Percentiles rank a stretch among this genome's conserved stretches.
These are phyloP conservation scores for Colletotrichum simmondsii DNA, from an alignment of 2,329 filamentous ascomycete species.

Conservation along the genomic window DNA sequence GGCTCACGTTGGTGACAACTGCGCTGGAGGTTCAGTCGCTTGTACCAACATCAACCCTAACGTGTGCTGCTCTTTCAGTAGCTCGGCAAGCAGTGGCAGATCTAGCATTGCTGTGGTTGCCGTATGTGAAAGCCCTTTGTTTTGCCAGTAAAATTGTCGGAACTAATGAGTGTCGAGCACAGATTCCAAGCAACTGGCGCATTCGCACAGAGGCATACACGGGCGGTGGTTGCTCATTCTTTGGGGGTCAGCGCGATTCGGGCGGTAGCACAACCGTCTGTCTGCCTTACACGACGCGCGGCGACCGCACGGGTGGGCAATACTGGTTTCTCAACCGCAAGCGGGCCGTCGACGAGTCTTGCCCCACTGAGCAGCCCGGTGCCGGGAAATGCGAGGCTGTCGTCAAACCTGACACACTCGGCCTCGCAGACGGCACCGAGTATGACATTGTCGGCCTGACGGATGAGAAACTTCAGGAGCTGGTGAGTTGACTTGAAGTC, in stretches of 20 bases:
- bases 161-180: not conserved
- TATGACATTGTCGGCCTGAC: constrained; percentile 19
- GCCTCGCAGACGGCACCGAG: constrained; percentile 20
- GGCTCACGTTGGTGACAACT: not conserved
- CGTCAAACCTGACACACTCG: constrained; percentile 10
- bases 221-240: not conserved
- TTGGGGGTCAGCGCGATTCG: not conserved
- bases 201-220: constrained; percentile 10
- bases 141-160: not conserved
- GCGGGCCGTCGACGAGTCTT: constrained; percentile 13
- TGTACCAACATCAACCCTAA: constrained; percentile 23
- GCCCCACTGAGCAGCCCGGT: constrained; percentile 20
- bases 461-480: constrained; percentile 12
- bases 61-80: constrained; percentile 23
- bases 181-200: constrained; percentile 27
- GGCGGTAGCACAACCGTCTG: not conserved
- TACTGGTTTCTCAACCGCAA: constrained; percentile 26
- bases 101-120: constrained; percentile 4
- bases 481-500: not conserved
- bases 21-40: not conserved
- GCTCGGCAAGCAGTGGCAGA: not conserved
- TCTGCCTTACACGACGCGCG: constrained; percentile 14
- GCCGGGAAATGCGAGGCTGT: constrained; percentile 19
- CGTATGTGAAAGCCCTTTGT: constrained; percentile 8
- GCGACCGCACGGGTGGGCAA: constrained; percentile 14